These are phyloP conservation scores for Babesia divergens DNA, from an alignment of 169 alveolate species.

Conservation along the genomic window DNA sequence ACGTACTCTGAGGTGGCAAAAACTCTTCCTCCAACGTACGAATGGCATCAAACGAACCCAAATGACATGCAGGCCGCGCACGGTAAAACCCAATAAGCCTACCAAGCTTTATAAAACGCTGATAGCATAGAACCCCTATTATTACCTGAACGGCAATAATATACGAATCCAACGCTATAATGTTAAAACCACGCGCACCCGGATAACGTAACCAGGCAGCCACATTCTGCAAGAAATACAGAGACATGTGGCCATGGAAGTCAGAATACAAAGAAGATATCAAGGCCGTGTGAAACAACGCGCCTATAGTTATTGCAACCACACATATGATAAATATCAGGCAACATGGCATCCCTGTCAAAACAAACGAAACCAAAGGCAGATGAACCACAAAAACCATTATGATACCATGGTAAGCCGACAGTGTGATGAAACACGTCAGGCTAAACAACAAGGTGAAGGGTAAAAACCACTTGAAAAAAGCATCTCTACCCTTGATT, in stretches of 20 bases:
- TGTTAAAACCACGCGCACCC: slow-evolving; percentile 1
- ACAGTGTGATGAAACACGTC: slow-evolving; percentile 16
- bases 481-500: background rate
- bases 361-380: slow-evolving; percentile 34
- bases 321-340: background rate
- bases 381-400: slow-evolving; percentile 37
- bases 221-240: background rate
- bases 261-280: slow-evolving; percentile 3
- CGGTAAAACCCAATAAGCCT: slow-evolving; percentile 17
- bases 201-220: slow-evolving; percentile 7
- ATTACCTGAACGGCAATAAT: slow-evolving; percentile 16
- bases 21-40: slow-evolving; percentile 11
- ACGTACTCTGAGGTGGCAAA: background rate
- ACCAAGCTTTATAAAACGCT: slow-evolving; percentile 37
- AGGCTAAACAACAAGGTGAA: slow-evolving; percentile 23
- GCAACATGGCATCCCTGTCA: slow-evolving; percentile 54
- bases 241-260: background rate
- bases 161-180: slow-evolving; percentile 18
- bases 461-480: slow-evolving; percentile 44
- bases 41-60: slow-evolving; percentile 3
- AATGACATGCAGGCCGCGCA: slow-evolving; percentile 3
- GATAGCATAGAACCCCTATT: slow-evolving; percentile 26
- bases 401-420: slow-evolving; percentile 56
- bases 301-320: slow-evolving; percentile 24
- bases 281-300: slow-evolving; percentile 27